Evolutionary conservation across 2,329 filamentous ascomycete genomes (phyloP), one percentile per base, ranked within the genome.

Genomic region (Trichoderma arundinaceum): DNA sequence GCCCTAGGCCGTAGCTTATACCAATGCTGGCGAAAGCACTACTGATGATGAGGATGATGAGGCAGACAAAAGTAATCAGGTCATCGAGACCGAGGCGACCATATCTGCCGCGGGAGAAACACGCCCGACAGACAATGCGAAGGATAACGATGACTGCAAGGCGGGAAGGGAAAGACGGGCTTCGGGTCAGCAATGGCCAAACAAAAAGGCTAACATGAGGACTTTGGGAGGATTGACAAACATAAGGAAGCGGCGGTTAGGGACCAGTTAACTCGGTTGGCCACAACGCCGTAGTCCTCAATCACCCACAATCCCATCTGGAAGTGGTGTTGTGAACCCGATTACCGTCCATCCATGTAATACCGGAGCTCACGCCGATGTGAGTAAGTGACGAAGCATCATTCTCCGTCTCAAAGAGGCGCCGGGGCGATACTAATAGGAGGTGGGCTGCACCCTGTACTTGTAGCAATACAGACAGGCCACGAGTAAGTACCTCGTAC

Each of bases 1-100:
- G 64, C 12, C 72, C 72, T 41, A 73, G 70, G n/a, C 72, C 71
- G 38, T 72, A 69, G 9, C 64, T 61, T 0, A 68, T 69, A 12
- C 71, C 71, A 28, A 73, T 70, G 2, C 64, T 72, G 49, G 72
- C 53, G 28, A 72, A 65, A 19, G 71, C 65, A 44, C 71, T 72
- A 2, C 69, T 72, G 15, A 72, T 57, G 19, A 73, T 65, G 35
- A 70, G 65, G 19, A 71, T 48, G 5, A 69, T 8, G 28, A 70
- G 15, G 43, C 71, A 73, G 7, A 69, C 54, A 2, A 69, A 48
- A 2, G 71, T 73, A 48, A 73, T 70, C 43, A 64, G 64, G 46
- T 73, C 72, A 17, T 73, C 72, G 53, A 70, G 61, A n/a, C 72
- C 71, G 4, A 73, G 64, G 7, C 71, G 71, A 22, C 70, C 72